phyloP scores from a whole-genome alignment of 768 basidiomycete species.

The Cystofilobasidium bisporidii region DNA sequence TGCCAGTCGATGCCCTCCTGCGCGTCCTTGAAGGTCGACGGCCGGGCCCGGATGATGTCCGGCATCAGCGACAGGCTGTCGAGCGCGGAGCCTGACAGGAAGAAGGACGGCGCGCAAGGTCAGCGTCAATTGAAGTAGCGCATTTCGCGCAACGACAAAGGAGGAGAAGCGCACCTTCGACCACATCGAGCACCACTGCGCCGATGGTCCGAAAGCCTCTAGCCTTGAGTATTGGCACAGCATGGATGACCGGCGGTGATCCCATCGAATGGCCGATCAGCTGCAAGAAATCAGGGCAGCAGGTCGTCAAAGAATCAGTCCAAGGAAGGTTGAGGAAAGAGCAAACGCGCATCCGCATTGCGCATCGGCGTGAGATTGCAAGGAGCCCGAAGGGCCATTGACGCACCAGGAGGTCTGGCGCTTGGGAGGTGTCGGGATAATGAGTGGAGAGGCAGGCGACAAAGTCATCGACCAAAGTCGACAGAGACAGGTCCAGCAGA shows the following conservation, averaged over 20 bases:
- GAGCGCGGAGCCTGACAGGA: constrained; percentile 64
- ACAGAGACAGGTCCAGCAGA: constrained; percentile 57
- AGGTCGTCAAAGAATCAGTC: background rate
- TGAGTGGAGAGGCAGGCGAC: constrained; percentile 57
- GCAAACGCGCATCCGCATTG: too few species aligned
- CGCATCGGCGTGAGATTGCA: background rate
- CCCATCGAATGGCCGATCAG: constrained; percentile 96
- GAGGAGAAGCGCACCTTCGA: constrained; percentile 56
- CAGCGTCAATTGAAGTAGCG: too few species aligned
- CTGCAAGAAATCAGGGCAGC: constrained; percentile 40
- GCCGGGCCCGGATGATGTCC: constrained; percentile 69
- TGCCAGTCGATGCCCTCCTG: constrained; percentile 94
- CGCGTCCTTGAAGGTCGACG: constrained; percentile 69
- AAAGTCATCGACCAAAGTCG: constrained; percentile 63
- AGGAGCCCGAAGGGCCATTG: background rate
- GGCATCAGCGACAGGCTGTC: constrained; percentile 93
- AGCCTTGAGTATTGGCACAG: constrained; percentile 57
- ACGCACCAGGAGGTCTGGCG: constrained; percentile 68
- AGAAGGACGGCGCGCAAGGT: too few species aligned
- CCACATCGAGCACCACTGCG: constrained; percentile 74
- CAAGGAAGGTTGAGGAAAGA: too few species aligned
- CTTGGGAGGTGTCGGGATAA: constrained; percentile 54
- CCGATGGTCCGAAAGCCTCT: constrained; percentile 63
- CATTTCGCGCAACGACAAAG: too few species aligned
- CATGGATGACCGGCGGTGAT: constrained; percentile 71